Evolutionary conservation across 2,329 filamentous ascomycete genomes (phyloP), one percentile per base, ranked within the genome.

Genomic region (Colletotrichum eleusines): DNA sequence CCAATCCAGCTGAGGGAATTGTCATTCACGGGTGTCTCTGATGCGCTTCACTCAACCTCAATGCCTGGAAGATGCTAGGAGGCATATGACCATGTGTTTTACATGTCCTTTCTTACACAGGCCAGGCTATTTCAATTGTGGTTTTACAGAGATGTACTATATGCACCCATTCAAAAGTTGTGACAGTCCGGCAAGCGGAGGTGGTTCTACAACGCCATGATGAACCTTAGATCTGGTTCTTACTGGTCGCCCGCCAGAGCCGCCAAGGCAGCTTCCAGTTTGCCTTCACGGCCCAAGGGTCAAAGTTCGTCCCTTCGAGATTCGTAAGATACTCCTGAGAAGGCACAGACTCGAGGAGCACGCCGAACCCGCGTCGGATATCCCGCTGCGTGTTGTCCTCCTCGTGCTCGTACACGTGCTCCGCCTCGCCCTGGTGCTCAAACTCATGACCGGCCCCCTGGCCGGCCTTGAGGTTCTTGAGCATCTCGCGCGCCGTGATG

Each of bases 401-500:
- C 69, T 77, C 76, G 16, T 79, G 74, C 23, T 78, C 72, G 74
- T 90, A 88, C 3, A 84, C 77, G 75, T 90, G 87, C 46, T 92
- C 93, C 61, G 90, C 90, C 77, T 97, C 94, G 38, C 90, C 89
- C 72, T 92, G 87, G 77, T 98, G 93, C 81, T 98, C 95, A 79
- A 95, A 98, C 6, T 93, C 94, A 78, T 98, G 95, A 0, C 92
- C 94, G 0, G 93, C 89, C 59, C 90, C 90, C 75, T 92, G 83
- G 1, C 94, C 94, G 5, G 89, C 90, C 64, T 89, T 89, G 26
- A 97, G 83, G 76, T 93, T 94, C 77, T 90, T 91, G 71, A 98
- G 81, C 94, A 99, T 97, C 79, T 97, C 94, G 70, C 94, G 87
- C 2, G 93, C 95, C 0, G 95, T 98, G 75, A 98, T 97, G 42